Base-by-base conservation (phyloP, 2,329 filamentous ascomycete species). In the Ceratocystis cubensis region DNA sequence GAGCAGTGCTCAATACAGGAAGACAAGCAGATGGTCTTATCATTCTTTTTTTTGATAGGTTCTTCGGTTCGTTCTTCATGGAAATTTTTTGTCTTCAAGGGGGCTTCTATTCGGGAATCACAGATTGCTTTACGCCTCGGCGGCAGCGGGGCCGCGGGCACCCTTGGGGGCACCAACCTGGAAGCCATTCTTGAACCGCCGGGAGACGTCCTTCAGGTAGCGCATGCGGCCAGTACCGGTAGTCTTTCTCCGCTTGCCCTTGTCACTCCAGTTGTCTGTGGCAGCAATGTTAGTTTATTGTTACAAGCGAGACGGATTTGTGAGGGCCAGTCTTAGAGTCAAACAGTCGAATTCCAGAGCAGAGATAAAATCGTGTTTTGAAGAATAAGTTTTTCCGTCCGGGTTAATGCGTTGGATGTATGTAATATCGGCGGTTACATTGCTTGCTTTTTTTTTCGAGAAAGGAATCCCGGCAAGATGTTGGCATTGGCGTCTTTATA, bases 181-280 rank as follows among this genome's bases (percentile, higher is more conserved):
- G 90, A 99, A 99, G 75, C 91, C 92, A 83, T 99, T 99, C 84
- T 88, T 91, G 87, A 96, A 96, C 82, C 86, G 86, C 79, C 94
- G 88, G 77, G 91, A 83, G 78, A 99, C 87, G 75, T 84, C 85
- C 85, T 95, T 96, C 78, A 99, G 85, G 83, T 92, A 90, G 78
- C 91, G 87, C 88, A 92, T 94, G 80, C 94, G 90, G 80, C 94
- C 94, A 77, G 91, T 93, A 76, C 94, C 94, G 78, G 89, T 93
- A 77, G 93, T 96, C 92, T 96, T 97, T 88, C 94, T 95, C 81
- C 94, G 86, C 91, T 97, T 97, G 75, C 92, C 93, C 89, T 99
- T 99, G 87, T 97, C 93, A 80, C 89, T 86, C 94, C 94, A 99
- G 89, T 99, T 96, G 88, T 88, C 93, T 97, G 77, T 78, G 70